A percentile compares a stretch with the other conserved stretches of the same genome.
Conservation (phyloP, 768 basidiomycete species). For the Boletus reticulatus region DNA sequence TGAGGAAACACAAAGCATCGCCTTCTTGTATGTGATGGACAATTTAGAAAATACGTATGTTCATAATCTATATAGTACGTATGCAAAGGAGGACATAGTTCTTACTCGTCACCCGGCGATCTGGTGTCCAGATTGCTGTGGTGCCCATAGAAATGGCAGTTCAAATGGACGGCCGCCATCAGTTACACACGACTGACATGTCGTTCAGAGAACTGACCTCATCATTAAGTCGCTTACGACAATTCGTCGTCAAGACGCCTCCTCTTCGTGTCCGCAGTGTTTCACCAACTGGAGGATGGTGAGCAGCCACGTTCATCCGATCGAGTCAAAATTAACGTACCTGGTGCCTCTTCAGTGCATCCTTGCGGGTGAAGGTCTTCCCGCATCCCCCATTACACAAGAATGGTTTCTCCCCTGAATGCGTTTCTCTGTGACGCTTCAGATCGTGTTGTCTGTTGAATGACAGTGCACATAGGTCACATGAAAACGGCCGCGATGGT, state of each 20-base stretch:
- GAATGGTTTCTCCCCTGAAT: slow-evolving; percentile 84
- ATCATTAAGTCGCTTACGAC: slow-evolving; percentile 16
- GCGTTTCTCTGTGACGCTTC: slow-evolving; percentile 81
- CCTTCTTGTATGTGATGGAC: slow-evolving; percentile 14
- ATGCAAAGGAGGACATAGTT: slow-evolving; percentile 24
- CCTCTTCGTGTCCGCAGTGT: slow-evolving; percentile 72
- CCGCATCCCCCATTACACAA: slow-evolving; percentile 81
- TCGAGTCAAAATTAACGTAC: slow-evolving; percentile 36
- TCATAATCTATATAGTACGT: slow-evolving; percentile 33
- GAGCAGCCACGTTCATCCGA: slow-evolving; percentile 9
- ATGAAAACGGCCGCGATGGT: slow-evolving; percentile 61
- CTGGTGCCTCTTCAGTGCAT: slow-evolving; percentile 85
- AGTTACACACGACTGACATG: slow-evolving; percentile 16
- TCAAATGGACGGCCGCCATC: slow-evolving; percentile 20
- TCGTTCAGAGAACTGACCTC: slow-evolving; percentile 14
- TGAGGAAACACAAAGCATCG: slow-evolving; percentile 8
- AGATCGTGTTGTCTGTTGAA: slow-evolving; percentile 87
- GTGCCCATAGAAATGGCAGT: slow-evolving; percentile 21
- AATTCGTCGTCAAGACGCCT: slow-evolving; percentile 22
- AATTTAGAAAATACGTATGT: slow-evolving; percentile 18
- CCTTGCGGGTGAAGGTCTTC: slow-evolving; percentile 85
- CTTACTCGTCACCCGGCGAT: slow-evolving; percentile 15
- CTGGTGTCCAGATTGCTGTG: slow-evolving; percentile 22
- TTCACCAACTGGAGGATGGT: slow-evolving; percentile 60
- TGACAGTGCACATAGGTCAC: slow-evolving; percentile 73